These are phyloP conservation scores for Catenaria anguillulae DNA, from an alignment of 371 early-diverging fungal genomes.

Conservation along the genomic window DNA sequence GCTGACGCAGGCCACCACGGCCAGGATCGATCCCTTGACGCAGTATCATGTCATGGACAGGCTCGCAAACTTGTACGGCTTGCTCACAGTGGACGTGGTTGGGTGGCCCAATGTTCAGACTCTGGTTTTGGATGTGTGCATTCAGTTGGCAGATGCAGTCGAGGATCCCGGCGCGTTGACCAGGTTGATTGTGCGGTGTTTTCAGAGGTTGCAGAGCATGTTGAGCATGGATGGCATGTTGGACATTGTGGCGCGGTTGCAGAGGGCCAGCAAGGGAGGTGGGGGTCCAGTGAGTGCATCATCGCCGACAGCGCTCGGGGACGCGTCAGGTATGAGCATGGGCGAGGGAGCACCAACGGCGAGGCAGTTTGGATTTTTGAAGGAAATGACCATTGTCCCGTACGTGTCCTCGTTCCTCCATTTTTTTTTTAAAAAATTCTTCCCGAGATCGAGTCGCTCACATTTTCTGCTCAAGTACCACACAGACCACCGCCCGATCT, in stretches of 20 bases:
- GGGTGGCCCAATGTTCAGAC: conserved; percentile 71
- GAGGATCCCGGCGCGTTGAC: conserved; percentile 21
- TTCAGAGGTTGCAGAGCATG: conserved; percentile 2
- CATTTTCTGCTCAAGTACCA: too few species aligned
- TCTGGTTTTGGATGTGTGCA: conserved; percentile 54
- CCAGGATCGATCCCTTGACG: conserved; percentile 8
- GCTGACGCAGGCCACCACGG: not conserved
- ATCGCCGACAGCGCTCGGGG: too few species aligned
- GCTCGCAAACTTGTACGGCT: conserved; percentile 1
- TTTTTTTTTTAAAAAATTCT: too few species aligned
- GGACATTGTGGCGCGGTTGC: conserved; percentile 1
- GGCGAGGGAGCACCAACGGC: too few species aligned
- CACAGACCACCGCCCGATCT: not conserved
- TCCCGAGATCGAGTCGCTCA: too few species aligned
- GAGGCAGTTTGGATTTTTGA: conserved; percentile 3
- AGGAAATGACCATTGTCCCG: not conserved
- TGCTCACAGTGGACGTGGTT: conserved; percentile 14
- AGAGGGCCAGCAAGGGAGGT: not conserved
- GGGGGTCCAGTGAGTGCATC: too few species aligned
- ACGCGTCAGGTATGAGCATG: too few species aligned
- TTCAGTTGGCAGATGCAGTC: conserved; percentile 50
- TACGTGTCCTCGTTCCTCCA: too few species aligned
- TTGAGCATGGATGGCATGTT: conserved; percentile 5
- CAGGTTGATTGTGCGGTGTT: conserved; percentile 2
- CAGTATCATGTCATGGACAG: conserved; percentile 1